A percentile compares a stretch with the other conserved stretches of the same genome.
Conservation (phyloP, 495 filamentous ascomycete species). For the Penicillium lividum region DNA sequence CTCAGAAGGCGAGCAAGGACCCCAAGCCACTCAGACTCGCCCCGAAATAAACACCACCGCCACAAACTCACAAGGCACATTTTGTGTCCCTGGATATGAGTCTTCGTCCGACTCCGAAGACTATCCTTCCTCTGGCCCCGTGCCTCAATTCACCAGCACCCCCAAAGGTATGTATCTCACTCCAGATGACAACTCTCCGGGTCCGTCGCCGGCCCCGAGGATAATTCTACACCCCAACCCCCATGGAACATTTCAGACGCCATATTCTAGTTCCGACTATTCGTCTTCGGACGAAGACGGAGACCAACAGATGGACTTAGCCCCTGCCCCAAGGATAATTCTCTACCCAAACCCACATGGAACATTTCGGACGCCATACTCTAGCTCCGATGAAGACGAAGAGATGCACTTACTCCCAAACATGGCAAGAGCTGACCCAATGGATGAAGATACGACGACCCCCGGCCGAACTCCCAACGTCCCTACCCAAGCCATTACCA, state of each 20-base stretch:
- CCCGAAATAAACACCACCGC: background rate
- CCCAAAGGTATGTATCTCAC: background rate
- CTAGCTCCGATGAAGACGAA: background rate
- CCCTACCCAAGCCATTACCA: background rate
- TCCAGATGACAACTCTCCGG: background rate
- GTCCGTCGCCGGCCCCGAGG: background rate
- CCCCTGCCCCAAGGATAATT: background rate
- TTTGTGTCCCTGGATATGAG: background rate
- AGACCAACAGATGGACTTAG: background rate
- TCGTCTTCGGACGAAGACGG: background rate
- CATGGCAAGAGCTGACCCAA: background rate
- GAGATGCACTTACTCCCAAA: background rate
- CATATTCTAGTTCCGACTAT: background rate
- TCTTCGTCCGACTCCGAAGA: background rate
- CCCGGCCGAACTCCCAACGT: too few species aligned
- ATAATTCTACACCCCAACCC: background rate
- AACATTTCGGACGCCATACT: background rate
- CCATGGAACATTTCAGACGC: background rate
- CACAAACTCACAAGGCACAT: constrained; percentile 3
- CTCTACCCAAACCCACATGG: background rate
- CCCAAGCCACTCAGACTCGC: background rate
- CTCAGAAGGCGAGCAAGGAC: background rate
- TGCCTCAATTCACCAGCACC: background rate
- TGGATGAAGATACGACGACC: background rate
- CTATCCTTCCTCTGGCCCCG: background rate